Evolutionary conservation across 139 green algal species (phyloP).

Genomic region (Zygnema cylindricum): DNA sequence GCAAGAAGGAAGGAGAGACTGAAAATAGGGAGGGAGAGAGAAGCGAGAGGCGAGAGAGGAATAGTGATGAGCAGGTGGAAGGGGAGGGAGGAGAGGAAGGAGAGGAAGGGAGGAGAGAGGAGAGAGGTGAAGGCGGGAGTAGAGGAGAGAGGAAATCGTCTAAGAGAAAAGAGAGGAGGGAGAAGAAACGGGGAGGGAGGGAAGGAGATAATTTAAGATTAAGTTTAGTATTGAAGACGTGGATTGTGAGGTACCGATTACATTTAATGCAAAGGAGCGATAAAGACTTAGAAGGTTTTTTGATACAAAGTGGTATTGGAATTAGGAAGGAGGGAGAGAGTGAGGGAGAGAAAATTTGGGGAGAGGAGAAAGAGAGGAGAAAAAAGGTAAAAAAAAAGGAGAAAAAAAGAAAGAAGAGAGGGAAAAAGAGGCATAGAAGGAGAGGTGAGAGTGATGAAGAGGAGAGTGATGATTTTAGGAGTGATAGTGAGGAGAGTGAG

Average conservation of each 20-base stretch:
- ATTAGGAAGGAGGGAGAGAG: background rate
- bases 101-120: background rate
- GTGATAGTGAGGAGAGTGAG: background rate
- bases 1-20: background rate
- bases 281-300: background rate
- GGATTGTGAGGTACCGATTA: constrained; percentile 3
- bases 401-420: background rate
- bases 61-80: too few relatives aligned
- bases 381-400: constrained; percentile 6
- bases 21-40: too few relatives aligned
- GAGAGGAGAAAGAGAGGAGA: background rate
- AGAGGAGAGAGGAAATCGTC: too few relatives aligned
- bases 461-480: background rate
- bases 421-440: background rate
- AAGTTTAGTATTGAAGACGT: background rate
- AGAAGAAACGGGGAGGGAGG: background rate
- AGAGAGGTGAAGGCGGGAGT: background rate
- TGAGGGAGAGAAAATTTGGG: background rate
- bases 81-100: background rate
- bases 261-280: background rate
- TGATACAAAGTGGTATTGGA: background rate
- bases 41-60: too few relatives aligned
- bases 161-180: background rate
- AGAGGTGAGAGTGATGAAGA: background rate
- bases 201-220: background rate